phyloP scores from a whole-genome alignment of 2,329 filamentous ascomycete genomes.

The Arachnopeziza araneosa region DNA sequence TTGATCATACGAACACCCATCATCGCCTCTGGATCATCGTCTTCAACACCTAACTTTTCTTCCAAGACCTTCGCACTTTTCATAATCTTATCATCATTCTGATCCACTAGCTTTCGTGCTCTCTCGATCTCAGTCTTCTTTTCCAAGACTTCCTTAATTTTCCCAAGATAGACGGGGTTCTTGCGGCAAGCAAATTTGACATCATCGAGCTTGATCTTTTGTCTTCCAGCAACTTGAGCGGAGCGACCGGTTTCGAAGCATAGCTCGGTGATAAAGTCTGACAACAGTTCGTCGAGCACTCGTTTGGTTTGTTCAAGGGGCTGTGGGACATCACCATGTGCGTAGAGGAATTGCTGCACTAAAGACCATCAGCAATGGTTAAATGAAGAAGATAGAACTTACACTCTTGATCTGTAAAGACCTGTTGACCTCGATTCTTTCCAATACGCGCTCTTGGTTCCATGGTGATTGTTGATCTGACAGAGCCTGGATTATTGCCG shows the following conservation, averaged over 20 bases:
- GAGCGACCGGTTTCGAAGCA: conserved; percentile 84
- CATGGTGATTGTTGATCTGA: conserved; percentile 37
- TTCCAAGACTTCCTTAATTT: conserved; percentile 83
- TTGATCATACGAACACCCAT: not conserved
- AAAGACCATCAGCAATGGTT: conserved; percentile 10
- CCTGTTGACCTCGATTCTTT: conserved; percentile 78
- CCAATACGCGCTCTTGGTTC: conserved; percentile 72
- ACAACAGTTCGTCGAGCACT: conserved; percentile 89
- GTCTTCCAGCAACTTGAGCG: conserved; percentile 79
- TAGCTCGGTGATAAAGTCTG: conserved; percentile 92
- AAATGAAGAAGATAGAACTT: conserved; percentile 30
- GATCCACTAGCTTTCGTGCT: conserved; percentile 69
- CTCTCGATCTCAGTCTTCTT: conserved; percentile 84
- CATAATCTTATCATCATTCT: conserved; percentile 58
- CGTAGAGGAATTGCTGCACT: conserved; percentile 73
- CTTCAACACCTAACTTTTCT: conserved; percentile 47
- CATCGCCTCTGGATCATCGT: conserved; percentile 37
- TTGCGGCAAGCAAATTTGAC: conserved; percentile 90
- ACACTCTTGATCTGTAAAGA: conserved; percentile 70
- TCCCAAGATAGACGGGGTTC: conserved; percentile 79
- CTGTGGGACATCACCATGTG: conserved; percentile 70
- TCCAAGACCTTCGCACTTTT: conserved; percentile 40
- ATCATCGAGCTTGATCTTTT: conserved; percentile 98
- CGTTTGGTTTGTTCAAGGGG: conserved; percentile 80
- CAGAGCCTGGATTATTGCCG: not conserved